Evolutionary conservation across 495 filamentous ascomycete genomes (phyloP).

Genomic region (Chaetomium cochliodes): DNA sequence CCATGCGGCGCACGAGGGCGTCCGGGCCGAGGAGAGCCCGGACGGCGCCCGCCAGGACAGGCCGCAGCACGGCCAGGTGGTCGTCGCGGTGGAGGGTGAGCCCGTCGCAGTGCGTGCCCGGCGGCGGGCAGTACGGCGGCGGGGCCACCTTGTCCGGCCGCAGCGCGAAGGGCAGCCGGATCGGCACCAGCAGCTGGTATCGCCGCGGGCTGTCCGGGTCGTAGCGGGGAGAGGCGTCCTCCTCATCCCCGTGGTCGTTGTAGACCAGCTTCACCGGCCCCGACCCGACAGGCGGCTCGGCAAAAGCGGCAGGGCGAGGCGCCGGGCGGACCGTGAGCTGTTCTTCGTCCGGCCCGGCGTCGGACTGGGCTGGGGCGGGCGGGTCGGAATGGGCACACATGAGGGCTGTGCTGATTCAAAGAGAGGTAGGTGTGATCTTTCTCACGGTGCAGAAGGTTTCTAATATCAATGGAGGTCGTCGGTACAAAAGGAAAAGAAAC

Average conservation of each 20-base stretch:
- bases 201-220: not conserved
- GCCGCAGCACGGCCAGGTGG: slow-evolving; percentile 4
- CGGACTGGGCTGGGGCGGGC: not conserved
- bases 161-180: slow-evolving; percentile 2
- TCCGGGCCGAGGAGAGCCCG: not conserved
- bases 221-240: not conserved
- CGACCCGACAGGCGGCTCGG: not conserved
- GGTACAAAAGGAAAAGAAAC: slow-evolving; percentile 3
- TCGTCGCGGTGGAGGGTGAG: not conserved
- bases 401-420: not conserved
- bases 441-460: not conserved
- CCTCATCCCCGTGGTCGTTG: not conserved
- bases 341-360: not conserved
- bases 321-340: not conserved
- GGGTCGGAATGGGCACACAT: slow-evolving; percentile 1
- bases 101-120: slow-evolving; percentile 3
- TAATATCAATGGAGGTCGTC: not conserved
- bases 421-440: not conserved
- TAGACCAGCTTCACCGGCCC: slow-evolving; percentile 3
- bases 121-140: slow-evolving; percentile 5
- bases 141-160: not conserved
- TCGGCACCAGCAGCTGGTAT: not conserved
- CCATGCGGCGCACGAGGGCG: slow-evolving; percentile 1
- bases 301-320: not conserved
- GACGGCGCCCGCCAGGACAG: not conserved